Percentiles rank a stretch among this genome's conserved stretches.
Conservation (phyloP, 495 filamentous ascomycete species). For the Xylaria longipes region DNA sequence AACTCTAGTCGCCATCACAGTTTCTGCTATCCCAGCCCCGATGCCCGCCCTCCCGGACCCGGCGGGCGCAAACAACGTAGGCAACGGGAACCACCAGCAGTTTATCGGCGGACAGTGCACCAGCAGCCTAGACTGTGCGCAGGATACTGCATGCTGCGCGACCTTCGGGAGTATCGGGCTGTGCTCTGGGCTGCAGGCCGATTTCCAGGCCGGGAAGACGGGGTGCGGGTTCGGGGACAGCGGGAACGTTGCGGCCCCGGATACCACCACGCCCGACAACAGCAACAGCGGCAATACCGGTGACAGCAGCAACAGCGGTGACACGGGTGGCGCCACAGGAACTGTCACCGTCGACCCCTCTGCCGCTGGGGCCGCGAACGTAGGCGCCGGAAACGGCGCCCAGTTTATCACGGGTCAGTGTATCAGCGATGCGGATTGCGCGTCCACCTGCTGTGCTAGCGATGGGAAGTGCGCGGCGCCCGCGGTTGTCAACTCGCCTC, state of each 20-base stretch:
- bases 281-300: slow-evolving; percentile 11
- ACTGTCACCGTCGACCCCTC: slow-evolving; percentile 8
- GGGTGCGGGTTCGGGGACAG: slow-evolving; percentile 52
- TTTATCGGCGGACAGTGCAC: slow-evolving; percentile 48
- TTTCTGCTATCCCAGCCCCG: slow-evolving; percentile 24
- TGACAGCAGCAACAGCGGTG: too few relatives aligned
- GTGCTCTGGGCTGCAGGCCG: slow-evolving; percentile 50
- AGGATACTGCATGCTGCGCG: slow-evolving; percentile 39
- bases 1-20: slow-evolving; percentile 25
- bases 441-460: slow-evolving; percentile 46
- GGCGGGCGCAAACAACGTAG: slow-evolving; percentile 45
- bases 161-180: slow-evolving; percentile 38
- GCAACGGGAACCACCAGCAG: slow-evolving; percentile 41
- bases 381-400: slow-evolving; percentile 45
- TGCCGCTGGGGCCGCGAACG: slow-evolving; percentile 43
- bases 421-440: slow-evolving; percentile 49
- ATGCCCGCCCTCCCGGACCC: slow-evolving; percentile 37
- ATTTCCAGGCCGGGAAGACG: slow-evolving; percentile 52
- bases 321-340: background rate
- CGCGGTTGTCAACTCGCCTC: slow-evolving; percentile 19
- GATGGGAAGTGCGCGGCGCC: slow-evolving; percentile 45
- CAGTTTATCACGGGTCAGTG: slow-evolving; percentile 56
- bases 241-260: slow-evolving; percentile 1
- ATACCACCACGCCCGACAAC: slow-evolving; percentile 6
- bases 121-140: slow-evolving; percentile 42